Evolutionary conservation across 768 basidiomycete species (phyloP).

Genomic region (Lactarius sanguifluus): DNA sequence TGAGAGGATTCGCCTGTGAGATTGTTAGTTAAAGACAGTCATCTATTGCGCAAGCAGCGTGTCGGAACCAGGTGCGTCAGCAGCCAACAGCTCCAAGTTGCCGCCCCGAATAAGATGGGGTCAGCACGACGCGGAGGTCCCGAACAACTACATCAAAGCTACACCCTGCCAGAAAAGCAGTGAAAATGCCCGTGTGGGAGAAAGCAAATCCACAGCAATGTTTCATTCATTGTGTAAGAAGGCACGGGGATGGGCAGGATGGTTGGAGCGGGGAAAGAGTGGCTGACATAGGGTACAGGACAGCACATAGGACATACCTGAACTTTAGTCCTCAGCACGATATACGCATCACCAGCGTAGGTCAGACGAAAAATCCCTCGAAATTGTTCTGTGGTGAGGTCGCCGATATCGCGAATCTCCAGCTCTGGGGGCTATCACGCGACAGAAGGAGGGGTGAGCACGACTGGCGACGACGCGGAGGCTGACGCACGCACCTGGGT

Average conservation of each 20-base stretch:
- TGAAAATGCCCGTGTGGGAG: background rate
- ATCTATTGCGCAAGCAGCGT: background rate
- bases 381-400: conserved; percentile 93
- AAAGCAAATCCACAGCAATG: background rate
- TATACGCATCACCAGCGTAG: conserved; percentile 90
- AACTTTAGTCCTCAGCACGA: conserved; percentile 85
- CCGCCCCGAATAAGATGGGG: too few species aligned
- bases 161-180: background rate
- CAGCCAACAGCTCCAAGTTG: background rate
- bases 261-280: background rate
- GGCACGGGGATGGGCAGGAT: background rate
- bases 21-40: conserved; percentile 3
- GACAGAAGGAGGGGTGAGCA: conserved; percentile 13
- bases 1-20: conserved; percentile 86
- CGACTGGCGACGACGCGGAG: background rate
- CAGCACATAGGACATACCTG: conserved; percentile 58
- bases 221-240: background rate
- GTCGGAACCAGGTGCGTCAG: background rate
- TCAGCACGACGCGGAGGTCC: background rate
- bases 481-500: conserved; percentile 64
- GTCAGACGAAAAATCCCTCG: conserved; percentile 95
- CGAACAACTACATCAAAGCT: background rate
- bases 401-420: conserved; percentile 96
- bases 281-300: background rate
- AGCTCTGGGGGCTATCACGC: conserved; percentile 83